Base-by-base conservation (phyloP, 768 basidiomycete genomes). In the Psilocybe tampanensis region DNA sequence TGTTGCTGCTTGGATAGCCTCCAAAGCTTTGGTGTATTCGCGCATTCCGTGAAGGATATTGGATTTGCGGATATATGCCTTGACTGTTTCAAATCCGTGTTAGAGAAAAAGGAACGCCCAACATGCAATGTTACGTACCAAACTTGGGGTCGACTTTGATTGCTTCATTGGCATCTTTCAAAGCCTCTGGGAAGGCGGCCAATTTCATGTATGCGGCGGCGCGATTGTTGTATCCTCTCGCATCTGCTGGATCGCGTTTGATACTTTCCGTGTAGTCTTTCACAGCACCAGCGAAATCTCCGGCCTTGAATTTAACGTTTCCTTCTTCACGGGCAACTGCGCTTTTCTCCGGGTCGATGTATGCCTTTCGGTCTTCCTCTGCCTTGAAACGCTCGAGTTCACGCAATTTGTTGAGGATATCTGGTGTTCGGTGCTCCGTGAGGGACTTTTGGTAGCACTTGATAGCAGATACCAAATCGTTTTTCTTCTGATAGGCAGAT, bases 141-240 rank as follows among this genome's bases (percentile, higher is more conserved):
- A 98, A 97, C 48, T 78, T 78, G 33, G 93, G 86, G 73, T 98
- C 96, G 47, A 90, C 84, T 73, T 87, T 89, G 79, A 98, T 94
- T 22, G 97, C 94, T 71, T 91, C 86, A 54, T 99, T 86, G 36
- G 87, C 93, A 66, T 99, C 97, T 74, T 98, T 98, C 68, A 98
- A 81, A 1, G 95, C 97, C 71, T 99, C 97, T 11, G 95, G 91
- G 26, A 98, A 74, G 1, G 97, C 97, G 42, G 83, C 83, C 39
- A 99, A 86, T 77, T 98, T 98, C 75, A 90, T 93, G 76, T 97
- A 98, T 21, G 94, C 95, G 24, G 94, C 90, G n/a, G 97, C 94
- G 47, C 97, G 89, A 77, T 99, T 99, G 72, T 96, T 98, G 79
- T 98, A 99, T 8, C 92, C 95, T 61, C 89, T 82, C 13, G 96